These are phyloP conservation scores for Lunularia cruciata DNA, from an alignment of 225 moss, liverwort and hornwort genomes.

Conservation along the genomic window DNA sequence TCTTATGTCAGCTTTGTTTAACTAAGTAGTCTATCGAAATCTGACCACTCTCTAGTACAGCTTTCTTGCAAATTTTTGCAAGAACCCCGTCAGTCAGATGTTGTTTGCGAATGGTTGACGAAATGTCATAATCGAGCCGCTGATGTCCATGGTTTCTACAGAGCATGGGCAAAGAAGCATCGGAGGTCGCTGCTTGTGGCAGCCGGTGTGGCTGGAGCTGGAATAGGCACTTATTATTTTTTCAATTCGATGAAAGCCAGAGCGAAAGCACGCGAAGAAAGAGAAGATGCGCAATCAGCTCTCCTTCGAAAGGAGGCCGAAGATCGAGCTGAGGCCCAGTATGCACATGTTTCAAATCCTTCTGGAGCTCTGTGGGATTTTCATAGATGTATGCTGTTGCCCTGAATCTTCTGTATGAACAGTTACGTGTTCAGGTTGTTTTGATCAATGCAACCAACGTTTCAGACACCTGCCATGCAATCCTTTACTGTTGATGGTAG, in stretches of 20 bases:
- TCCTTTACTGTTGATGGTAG: too few species aligned
- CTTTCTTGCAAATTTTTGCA: neutral
- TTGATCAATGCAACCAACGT: conserved; percentile 7
- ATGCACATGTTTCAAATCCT: conserved; percentile 57
- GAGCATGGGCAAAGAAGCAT: conserved; percentile 87
- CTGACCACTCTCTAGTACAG: too few species aligned
- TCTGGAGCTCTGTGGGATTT: conserved; percentile 51
- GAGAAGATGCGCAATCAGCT: conserved; percentile 55
- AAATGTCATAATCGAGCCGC: neutral
- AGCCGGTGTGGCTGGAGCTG: conserved; percentile 81
- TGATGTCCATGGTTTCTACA: conserved; percentile 20
- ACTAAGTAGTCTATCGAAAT: too few species aligned
- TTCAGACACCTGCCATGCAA: conserved; percentile 11
- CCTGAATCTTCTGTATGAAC: conserved; percentile 40
- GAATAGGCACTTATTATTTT: conserved; percentile 59
- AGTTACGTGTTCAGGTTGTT: conserved; percentile 3
- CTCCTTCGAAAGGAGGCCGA: conserved; percentile 78
- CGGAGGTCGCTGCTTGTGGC: conserved; percentile 63
- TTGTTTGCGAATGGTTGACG: neutral
- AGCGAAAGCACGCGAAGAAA: conserved; percentile 53
- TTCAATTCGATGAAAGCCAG: conserved; percentile 53
- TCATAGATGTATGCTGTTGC: conserved; percentile 56
- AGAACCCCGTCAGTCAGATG: too few species aligned
- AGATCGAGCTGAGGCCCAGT: conserved; percentile 98
- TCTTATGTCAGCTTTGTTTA: too few species aligned